Evolutionary conservation across 2,329 filamentous ascomycete genomes (phyloP).

Genomic region (Decorospora gaudefroyi): DNA sequence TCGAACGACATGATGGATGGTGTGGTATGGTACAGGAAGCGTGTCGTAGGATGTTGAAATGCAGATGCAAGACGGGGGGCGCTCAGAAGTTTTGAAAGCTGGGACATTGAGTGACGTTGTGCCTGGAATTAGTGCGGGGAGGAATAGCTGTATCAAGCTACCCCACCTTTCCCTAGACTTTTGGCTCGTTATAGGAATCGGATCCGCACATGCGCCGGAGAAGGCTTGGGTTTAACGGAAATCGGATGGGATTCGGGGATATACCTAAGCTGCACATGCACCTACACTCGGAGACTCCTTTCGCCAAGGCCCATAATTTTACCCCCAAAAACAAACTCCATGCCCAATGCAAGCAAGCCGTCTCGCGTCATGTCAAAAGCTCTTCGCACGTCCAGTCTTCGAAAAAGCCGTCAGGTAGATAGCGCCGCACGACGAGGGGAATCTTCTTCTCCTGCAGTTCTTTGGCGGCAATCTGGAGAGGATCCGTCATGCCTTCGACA

Average conservation of each 20-base stretch:
- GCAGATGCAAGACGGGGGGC: constrained; percentile 17
- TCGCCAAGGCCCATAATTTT: constrained; percentile 40
- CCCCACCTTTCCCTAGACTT: constrained; percentile 39
- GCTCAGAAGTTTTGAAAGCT: constrained; percentile 31
- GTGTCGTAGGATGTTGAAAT: constrained; percentile 16
- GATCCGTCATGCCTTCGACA: constrained; percentile 95
- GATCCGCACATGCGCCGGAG: constrained; percentile 36
- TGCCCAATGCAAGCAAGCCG: constrained; percentile 38
- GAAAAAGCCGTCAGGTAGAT: constrained; percentile 97
- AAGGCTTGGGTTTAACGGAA: constrained; percentile 31
- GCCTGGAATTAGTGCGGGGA: constrained; percentile 37
- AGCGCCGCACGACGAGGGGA: constrained; percentile 89
- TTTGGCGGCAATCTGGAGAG: constrained; percentile 95
- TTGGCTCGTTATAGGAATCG: constrained; percentile 30
- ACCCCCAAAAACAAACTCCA: constrained; percentile 41
- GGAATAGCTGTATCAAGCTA: constrained; percentile 32
- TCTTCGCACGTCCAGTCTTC: constrained; percentile 99
- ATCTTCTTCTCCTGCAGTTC: constrained; percentile 99
- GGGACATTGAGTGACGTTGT: constrained; percentile 41
- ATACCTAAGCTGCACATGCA: constrained; percentile 31
- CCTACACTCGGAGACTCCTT: constrained; percentile 39
- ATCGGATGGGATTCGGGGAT: constrained; percentile 45
- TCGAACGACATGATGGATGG: constrained; percentile 67
- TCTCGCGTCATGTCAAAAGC: constrained; percentile 59
- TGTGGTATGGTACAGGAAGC: constrained; percentile 20